phyloP scores from a whole-genome alignment of 805 yeast species.

The Blastobotrys attinorum region DNA sequence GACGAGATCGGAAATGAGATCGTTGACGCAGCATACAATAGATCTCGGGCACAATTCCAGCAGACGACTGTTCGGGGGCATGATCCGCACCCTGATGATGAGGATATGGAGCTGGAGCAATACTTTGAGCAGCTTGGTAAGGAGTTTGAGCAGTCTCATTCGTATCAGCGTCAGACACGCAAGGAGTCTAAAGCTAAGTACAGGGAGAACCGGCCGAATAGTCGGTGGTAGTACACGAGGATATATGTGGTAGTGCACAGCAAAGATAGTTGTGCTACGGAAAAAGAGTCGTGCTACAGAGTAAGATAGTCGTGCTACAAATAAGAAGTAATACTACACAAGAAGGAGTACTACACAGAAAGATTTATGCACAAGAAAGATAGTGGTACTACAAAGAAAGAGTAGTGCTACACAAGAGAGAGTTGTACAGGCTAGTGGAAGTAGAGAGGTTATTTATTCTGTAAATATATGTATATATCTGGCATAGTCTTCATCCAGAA shows the following conservation, averaged over 20 bases:
- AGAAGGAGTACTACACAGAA: too few relatives aligned
- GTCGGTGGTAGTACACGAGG: neutral
- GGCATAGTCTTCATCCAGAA: neutral
- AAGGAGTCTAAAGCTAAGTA: neutral
- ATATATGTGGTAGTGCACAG: too few relatives aligned
- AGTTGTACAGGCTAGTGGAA: too few relatives aligned
- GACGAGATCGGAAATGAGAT: neutral
- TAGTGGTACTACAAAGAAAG: too few relatives aligned
- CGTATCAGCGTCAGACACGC: neutral
- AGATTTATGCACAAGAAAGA: too few relatives aligned
- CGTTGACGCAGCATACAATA: conserved; percentile 3
- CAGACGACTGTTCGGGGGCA: conserved; percentile 10
- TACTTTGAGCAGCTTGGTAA: conserved; percentile 11
- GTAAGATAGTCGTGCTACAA: too few relatives aligned
- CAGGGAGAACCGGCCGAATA: neutral
- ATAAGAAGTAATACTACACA: too few relatives aligned
- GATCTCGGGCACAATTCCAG: neutral
- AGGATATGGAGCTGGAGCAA: conserved; percentile 8
- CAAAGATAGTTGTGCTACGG: too few relatives aligned
- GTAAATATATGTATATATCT: neutral
- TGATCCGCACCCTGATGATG: conserved; percentile 14
- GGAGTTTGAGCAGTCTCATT: conserved; percentile 3
- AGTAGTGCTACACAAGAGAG: too few relatives aligned
- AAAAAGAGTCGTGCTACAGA: too few relatives aligned
- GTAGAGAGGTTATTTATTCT: too few relatives aligned